A percentile compares a stretch with the other conserved stretches of the same genome.
phyloP scores from a whole-genome alignment of 345 rosid genomes.

The Triadica sebifera region DNA sequence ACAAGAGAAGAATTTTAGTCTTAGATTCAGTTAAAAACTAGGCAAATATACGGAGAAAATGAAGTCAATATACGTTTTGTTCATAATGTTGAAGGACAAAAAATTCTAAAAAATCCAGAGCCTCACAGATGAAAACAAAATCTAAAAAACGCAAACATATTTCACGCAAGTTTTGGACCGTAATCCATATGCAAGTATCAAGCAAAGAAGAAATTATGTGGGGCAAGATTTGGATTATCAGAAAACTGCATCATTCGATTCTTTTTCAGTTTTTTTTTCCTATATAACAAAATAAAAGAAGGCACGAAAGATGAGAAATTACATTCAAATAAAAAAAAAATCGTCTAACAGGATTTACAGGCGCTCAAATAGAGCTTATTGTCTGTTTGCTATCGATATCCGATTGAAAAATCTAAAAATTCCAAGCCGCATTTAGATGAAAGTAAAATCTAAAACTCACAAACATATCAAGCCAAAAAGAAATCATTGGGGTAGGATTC shows the following conservation, averaged over 20 bases:
- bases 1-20: background rate
- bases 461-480: no score
- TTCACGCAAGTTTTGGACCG: no score
- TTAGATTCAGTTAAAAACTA: conserved; percentile 6
- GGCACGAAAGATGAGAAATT: background rate
- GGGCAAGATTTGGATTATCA: no score
- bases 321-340: background rate
- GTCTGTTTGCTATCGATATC: no score
- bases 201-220: no score
- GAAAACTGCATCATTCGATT: background rate
- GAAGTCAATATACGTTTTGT: background rate
- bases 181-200: no score
- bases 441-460: no score
- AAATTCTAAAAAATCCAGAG: background rate
- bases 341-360: background rate
- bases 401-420: no score
- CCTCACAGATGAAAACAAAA: background rate
- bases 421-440: no score
- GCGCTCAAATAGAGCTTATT: background rate
- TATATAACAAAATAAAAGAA: background rate
- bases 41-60: background rate
- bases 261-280: background rate
- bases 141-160: background rate
- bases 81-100: background rate
- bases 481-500: no score